A percentile compares a stretch with the other conserved stretches of the same genome.
These are phyloP conservation scores for Nemania sp. DNA, from an alignment of 2,329 filamentous ascomycete species.

Conservation along the genomic window DNA sequence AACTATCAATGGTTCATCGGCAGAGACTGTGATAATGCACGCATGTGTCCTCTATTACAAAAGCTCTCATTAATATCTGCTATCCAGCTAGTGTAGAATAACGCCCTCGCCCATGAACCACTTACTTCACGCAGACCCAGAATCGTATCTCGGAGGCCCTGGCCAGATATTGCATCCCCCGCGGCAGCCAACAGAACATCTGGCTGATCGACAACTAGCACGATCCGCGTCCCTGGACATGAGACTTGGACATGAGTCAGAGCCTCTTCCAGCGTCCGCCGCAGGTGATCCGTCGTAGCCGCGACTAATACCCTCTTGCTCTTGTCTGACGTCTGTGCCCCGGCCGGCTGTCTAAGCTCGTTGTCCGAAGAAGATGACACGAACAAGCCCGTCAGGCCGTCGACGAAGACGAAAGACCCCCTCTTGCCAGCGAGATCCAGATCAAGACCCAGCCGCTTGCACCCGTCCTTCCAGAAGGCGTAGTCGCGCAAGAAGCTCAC, in stretches of 20 bases:
- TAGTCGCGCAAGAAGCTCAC: slow-evolving; percentile 82
- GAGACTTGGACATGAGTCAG: slow-evolving; percentile 42
- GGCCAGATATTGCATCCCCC: slow-evolving; percentile 49
- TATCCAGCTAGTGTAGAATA: slow-evolving; percentile 7
- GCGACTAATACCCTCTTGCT: slow-evolving; percentile 38
- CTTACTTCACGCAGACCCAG: slow-evolving; percentile 66
- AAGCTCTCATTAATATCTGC: slow-evolving; percentile 30
- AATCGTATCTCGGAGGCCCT: slow-evolving; percentile 59
- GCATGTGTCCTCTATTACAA: slow-evolving; percentile 62
- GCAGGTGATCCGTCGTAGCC: slow-evolving; percentile 44
- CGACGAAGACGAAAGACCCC: slow-evolving; percentile 72
- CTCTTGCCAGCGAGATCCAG: slow-evolving; percentile 62
- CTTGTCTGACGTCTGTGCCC: slow-evolving; percentile 7
- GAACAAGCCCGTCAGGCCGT: slow-evolving; percentile 70
- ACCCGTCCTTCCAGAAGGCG: slow-evolving; percentile 77
- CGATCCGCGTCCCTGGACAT: slow-evolving; percentile 44
- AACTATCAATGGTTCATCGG: slow-evolving; percentile 73
- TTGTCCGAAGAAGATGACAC: slow-evolving; percentile 17
- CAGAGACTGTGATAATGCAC: slow-evolving; percentile 69
- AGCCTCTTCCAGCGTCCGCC: slow-evolving; percentile 46
- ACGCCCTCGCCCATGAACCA: slow-evolving; percentile 24
- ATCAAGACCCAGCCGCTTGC: slow-evolving; percentile 72
- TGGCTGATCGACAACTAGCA: slow-evolving; percentile 69
- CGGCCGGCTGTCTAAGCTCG: slow-evolving; percentile 9
- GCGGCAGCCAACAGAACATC: slow-evolving; percentile 67